phyloP scores from a whole-genome alignment of 148 eudicot species.

The Camellia lanceoleosa region DNA sequence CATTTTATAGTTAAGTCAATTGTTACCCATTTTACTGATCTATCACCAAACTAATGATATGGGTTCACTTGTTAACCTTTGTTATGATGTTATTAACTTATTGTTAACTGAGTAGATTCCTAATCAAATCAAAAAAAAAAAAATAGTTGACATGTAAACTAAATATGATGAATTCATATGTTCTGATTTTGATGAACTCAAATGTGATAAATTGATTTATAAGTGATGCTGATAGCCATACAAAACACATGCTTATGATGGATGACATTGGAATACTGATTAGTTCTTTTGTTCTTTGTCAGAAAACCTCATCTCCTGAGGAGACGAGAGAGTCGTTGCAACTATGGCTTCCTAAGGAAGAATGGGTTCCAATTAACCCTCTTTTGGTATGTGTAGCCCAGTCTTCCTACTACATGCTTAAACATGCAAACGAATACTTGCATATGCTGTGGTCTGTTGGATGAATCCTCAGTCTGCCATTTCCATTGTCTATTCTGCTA shows the following conservation, averaged over 20 bases:
- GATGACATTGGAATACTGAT: background rate
- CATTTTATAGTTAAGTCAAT: background rate
- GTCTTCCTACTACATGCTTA: background rate
- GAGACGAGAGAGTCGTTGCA: conserved; percentile 78
- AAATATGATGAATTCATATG: no score
- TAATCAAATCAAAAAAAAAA: no score
- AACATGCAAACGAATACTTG: background rate
- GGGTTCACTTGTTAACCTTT: background rate
- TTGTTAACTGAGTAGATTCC: no score
- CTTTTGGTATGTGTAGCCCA: conserved; percentile 67
- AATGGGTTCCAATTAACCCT: conserved; percentile 93
- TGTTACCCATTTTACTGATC: background rate
- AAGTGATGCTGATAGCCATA: background rate
- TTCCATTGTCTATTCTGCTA: background rate
- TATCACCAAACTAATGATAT: background rate
- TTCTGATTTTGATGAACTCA: background rate
- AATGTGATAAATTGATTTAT: background rate
- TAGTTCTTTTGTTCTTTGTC: conserved; percentile 1
- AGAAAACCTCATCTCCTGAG: conserved; percentile 86
- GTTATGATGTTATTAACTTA: background rate
- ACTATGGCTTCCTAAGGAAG: conserved; percentile 96
- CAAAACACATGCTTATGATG: background rate
- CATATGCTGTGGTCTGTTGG: background rate
- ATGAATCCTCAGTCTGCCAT: background rate
- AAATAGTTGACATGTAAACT: background rate